Conservation (phyloP, 2,329 filamentous ascomycete species). For the Colletotrichum paranaense region DNA sequence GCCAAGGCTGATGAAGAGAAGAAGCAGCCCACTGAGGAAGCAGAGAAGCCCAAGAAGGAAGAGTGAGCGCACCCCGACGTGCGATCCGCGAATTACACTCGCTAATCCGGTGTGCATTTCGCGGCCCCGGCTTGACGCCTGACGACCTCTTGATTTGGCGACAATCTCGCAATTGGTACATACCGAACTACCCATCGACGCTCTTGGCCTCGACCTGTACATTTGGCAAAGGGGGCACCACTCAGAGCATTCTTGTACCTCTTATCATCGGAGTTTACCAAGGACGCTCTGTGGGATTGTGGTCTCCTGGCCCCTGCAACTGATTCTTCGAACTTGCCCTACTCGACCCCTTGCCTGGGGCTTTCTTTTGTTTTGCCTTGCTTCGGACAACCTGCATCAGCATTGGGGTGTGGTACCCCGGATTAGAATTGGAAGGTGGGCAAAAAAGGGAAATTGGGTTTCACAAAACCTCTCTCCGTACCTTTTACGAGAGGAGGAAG, state of each 20-base stretch:
- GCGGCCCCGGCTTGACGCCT: background rate
- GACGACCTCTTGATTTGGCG: background rate
- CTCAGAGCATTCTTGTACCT: background rate
- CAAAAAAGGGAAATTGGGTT: background rate
- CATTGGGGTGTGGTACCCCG: slow-evolving; percentile 1
- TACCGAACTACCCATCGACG: background rate
- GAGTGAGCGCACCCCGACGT: background rate
- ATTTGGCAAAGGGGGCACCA: background rate
- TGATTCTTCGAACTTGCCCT: background rate
- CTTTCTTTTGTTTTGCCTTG: slow-evolving; percentile 20
- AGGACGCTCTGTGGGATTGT: background rate
- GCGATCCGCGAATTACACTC: background rate
- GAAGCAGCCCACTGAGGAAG: slow-evolving; percentile 16
- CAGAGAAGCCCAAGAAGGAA: slow-evolving; percentile 9
- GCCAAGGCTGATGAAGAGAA: slow-evolving; percentile 41
- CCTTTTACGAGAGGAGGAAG: background rate
- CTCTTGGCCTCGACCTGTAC: background rate
- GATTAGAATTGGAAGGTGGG: background rate
- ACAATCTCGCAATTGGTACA: slow-evolving; percentile 10
- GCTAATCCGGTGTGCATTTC: background rate
- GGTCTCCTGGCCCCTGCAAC: background rate
- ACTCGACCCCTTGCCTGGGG: background rate
- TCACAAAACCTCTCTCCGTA: background rate
- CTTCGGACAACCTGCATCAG: slow-evolving; percentile 14
- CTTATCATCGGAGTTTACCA: background rate